phyloP scores from a whole-genome alignment of 495 filamentous ascomycete genomes.

The Wilcoxina mikolae region DNA sequence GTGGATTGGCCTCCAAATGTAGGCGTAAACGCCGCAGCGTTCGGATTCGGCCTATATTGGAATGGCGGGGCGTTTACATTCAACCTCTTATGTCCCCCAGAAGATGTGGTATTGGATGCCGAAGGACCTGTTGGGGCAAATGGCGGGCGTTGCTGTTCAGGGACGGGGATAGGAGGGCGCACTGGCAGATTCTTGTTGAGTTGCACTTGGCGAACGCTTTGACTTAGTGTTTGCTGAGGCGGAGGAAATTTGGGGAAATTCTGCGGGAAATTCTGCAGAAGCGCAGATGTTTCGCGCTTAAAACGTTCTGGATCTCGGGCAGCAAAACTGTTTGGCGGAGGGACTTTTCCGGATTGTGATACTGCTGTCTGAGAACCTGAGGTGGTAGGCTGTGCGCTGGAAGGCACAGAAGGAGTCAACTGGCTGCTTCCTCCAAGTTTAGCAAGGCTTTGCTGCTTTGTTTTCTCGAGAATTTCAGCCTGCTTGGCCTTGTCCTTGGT shows the following conservation, averaged over 20 bases:
- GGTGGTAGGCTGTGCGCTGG: conserved; percentile 18
- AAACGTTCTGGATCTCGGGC: conserved; percentile 23
- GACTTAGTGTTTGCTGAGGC: not conserved
- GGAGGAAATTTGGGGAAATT: not conserved
- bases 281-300: conserved; percentile 6
- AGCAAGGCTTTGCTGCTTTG: conserved; percentile 45
- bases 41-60: conserved; percentile 59
- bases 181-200: conserved; percentile 18
- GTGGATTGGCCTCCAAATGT: conserved; percentile 32
- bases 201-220: conserved; percentile 3
- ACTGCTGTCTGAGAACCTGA: not conserved
- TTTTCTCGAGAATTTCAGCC: conserved; percentile 77
- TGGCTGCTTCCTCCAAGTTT: not conserved
- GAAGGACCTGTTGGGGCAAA: conserved; percentile 23
- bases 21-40: conserved; percentile 51
- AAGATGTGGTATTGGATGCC: conserved; percentile 14
- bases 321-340: conserved; percentile 22
- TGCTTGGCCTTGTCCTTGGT: conserved; percentile 91
- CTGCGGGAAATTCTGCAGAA: conserved; percentile 9
- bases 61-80: conserved; percentile 43
- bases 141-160: conserved; percentile 22
- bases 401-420: not conserved
- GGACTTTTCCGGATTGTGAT: conserved; percentile 5
- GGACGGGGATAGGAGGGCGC: conserved; percentile 21
- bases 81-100: conserved; percentile 40